phyloP scores from a whole-genome alignment of 768 basidiomycete species.

The Cantharellus cinnabarinus region DNA sequence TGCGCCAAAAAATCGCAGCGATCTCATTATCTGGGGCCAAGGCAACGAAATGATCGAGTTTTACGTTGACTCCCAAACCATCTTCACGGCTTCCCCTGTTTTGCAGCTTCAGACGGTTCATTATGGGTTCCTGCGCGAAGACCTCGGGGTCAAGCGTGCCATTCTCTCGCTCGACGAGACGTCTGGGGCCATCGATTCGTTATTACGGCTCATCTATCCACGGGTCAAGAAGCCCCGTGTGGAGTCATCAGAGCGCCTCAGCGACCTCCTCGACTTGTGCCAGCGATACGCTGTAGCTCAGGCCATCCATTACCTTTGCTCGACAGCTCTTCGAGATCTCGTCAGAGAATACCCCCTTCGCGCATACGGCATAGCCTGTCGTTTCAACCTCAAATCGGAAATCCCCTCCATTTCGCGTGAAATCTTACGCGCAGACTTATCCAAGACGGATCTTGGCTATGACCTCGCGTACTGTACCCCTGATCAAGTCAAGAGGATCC shows the following conservation, averaged over 20 bases:
- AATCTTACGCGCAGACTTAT: neutral
- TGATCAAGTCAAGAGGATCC: neutral
- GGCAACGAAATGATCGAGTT: neutral
- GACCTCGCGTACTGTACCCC: neutral
- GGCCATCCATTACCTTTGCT: neutral
- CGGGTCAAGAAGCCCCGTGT: neutral
- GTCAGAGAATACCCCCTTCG: neutral
- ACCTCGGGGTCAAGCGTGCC: neutral
- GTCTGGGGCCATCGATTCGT: neutral
- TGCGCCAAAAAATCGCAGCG: neutral
- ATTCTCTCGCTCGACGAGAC: neutral
- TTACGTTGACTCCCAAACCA: neutral
- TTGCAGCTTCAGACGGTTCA: neutral
- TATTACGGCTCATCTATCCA: neutral
- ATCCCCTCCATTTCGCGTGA: neutral
- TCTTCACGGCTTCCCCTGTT: slow-evolving; percentile 1
- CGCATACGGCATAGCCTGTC: neutral
- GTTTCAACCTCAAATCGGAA: neutral
- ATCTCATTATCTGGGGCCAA: neutral
- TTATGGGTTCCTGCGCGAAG: neutral
- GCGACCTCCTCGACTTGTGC: neutral
- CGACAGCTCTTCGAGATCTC: neutral
- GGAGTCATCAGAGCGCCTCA: neutral
- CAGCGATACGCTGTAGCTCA: neutral
- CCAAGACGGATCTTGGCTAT: neutral